Base-by-base conservation (phyloP, 2,329 filamentous ascomycete genomes). In the Massarina eburnea region DNA sequence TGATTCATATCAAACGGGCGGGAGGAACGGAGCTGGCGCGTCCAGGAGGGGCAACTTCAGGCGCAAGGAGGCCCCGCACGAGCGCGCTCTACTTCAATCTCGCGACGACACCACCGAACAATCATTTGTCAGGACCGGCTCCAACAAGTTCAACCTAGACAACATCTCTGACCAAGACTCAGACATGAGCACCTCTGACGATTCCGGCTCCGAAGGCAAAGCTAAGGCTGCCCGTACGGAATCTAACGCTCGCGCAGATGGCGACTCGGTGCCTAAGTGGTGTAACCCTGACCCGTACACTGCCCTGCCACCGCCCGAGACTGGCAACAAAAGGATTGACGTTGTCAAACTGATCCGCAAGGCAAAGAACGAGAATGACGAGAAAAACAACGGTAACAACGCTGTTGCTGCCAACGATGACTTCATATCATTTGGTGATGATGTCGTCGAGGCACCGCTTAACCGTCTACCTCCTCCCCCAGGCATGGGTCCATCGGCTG, bases 251-350 rank as follows among this genome's bases (percentile, higher is more conserved):
- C 58, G 57, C 30, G 51, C 57, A 40, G 66, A 67, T 41, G 62
- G 64, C 48, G 50, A 71, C 34, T 66, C 63, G 6, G 65, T 67
- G 4, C 90, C 91, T 3, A 91, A 88, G 68, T 97, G 92, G 92
- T 96, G 91, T 4, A 97, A 97, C 58, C 91, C 92, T 3, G 92
- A 97, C 66, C 91, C 91, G 0, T 96, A 97, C 70, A 95, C 89
- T 5, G 88, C 83, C 2, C 76, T 96, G 8, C 92, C 92, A 8
- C 91, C 90, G 6, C 82, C 85, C 0, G 86, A 91, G 43, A 77
- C 76, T 4, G 78, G 81, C 30, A 80, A 81, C 17, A 95, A 94
- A 71, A 90, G 86, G 70, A 85, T 84, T 56, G 91, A 96, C 55
- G 86, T 96, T 30, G 89, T 97, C 27, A 89, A 95, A 61, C 72